Evolutionary conservation across 1,139 yeast genomes (phyloP).

Genomic region (Hyphopichia wangnamkhiaoensis): DNA sequence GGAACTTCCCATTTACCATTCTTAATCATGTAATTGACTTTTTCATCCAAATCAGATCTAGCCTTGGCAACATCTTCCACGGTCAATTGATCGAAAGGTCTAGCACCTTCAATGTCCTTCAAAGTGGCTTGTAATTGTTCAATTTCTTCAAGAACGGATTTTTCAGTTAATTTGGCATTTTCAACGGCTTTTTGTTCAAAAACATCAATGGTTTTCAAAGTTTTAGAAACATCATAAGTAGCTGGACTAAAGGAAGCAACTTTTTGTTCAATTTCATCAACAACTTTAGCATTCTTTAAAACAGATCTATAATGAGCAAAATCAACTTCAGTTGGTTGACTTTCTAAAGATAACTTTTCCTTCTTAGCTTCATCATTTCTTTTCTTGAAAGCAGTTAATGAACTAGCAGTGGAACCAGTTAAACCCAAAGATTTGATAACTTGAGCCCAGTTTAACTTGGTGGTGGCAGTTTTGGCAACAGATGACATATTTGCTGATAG

Average conservation of each 20-base stretch:
- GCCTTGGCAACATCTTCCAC: slow-evolving; percentile 94
- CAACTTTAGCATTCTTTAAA: slow-evolving; percentile 78
- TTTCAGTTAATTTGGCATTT: slow-evolving; percentile 93
- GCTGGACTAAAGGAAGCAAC: slow-evolving; percentile 78
- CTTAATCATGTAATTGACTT: slow-evolving; percentile 92
- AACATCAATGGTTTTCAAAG: slow-evolving; percentile 86
- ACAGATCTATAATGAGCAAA: slow-evolving; percentile 76
- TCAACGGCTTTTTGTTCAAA: slow-evolving; percentile 95
- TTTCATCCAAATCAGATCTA: slow-evolving; percentile 95
- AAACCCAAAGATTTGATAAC: slow-evolving; percentile 86
- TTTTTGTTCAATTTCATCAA: slow-evolving; percentile 79
- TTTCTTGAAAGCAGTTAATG: slow-evolving; percentile 92
- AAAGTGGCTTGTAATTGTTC: slow-evolving; percentile 83
- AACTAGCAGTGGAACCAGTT: slow-evolving; percentile 87
- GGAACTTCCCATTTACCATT: slow-evolving; percentile 99
- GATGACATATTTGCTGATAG: slow-evolving; percentile 33
- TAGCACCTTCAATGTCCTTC: slow-evolving; percentile 91
- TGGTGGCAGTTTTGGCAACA: slow-evolving; percentile 68
- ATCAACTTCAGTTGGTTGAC: slow-evolving; percentile 77
- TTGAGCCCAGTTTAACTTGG: slow-evolving; percentile 94
- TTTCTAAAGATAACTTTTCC: slow-evolving; percentile 65
- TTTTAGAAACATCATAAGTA: slow-evolving; percentile 83
- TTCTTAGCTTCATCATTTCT: slow-evolving; percentile 98
- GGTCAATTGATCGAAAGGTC: slow-evolving; percentile 96
- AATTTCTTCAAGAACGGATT: slow-evolving; percentile 83